Evolutionary conservation across 2,329 filamentous ascomycete genomes (phyloP), one percentile per base, ranked within the genome.

Genomic region (Rutstroemia sp.): DNA sequence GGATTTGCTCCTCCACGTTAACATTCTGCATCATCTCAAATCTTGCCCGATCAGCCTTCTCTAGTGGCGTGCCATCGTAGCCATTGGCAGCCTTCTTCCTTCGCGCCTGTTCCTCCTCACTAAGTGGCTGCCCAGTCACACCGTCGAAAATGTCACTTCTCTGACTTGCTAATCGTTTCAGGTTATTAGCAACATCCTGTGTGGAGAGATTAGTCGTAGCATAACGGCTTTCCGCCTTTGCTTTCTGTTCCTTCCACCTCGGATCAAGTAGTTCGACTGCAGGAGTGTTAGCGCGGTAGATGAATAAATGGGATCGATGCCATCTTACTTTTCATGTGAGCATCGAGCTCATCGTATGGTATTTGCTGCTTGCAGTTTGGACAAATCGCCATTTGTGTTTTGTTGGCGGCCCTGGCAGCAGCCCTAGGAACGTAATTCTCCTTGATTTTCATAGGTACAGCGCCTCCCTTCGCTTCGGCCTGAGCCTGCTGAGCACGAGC

Each of bases 361-460:
- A 96, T 91, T 64, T 89, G 85, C 74, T 95, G 90, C 65, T 89
- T 87, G 78, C 94, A 97, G 73, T 96, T 96, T 57, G 92, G 92
- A 71, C 92, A 97, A 57, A 95, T 77, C 4, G 86, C 87, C 70
- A 85, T 44, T 77, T 77, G 53, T 79, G 82, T 78, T 68, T 81
- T 84, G 68, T 83, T 86, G 48, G 86, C 84, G 27, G 83, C 79
- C 68, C 86, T 81, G 56, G 86, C 85, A 45, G 89, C 86, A 2
- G 90, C 90, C 51, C 90, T 84, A 0, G 92, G 92, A 18, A 96
- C 87, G 69, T 96, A 96, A 72, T 96, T 92, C 69, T 89, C 88
- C 69, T 90, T 87, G 70, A 97, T 96, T 71, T 92, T 92, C 83
- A 95, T 92, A 0, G 87, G 81, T 34, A 78, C 79, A 45, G 80